These are phyloP conservation scores for Helenozyma rhizophorensis DNA, from an alignment of 805 yeast genomes.

Conservation along the genomic window DNA sequence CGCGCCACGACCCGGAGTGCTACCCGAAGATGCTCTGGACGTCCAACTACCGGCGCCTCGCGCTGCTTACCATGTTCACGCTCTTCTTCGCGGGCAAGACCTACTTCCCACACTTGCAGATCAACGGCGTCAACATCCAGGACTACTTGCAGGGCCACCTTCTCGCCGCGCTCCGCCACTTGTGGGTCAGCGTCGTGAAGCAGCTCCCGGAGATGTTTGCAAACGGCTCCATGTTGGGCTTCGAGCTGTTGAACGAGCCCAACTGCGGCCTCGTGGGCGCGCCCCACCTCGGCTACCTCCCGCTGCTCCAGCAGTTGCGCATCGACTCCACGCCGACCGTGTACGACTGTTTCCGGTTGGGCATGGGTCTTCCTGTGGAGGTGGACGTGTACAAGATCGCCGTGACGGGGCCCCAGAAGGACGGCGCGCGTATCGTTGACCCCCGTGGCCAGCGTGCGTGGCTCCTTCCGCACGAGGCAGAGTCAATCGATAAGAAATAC, in stretches of 20 bases:
- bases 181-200: constrained; percentile 29
- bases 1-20: constrained; percentile 34
- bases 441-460: constrained; percentile 70
- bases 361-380: constrained; percentile 68
- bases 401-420: constrained; percentile 70
- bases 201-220: constrained; percentile 29
- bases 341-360: constrained; percentile 66
- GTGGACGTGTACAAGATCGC: constrained; percentile 71
- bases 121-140: constrained; percentile 75
- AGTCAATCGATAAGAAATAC: constrained; percentile 52
- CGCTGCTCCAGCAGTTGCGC: constrained; percentile 60
- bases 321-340: constrained; percentile 83
- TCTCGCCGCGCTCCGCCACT: constrained; percentile 43
- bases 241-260: constrained; percentile 86
- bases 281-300: constrained; percentile 48
- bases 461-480: constrained; percentile 47
- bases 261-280: constrained; percentile 69
- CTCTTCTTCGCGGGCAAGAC: constrained; percentile 74
- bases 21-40: constrained; percentile 93
- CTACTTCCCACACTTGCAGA: constrained; percentile 70
- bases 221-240: constrained; percentile 59
- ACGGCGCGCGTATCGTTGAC: constrained; percentile 52
- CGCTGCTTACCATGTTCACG: constrained; percentile 77
- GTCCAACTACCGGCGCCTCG: constrained; percentile 75
- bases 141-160: constrained; percentile 67